Evolutionary conservation across 2,329 filamentous ascomycete species (phyloP), one percentile per base, ranked within the genome.

Genomic region (Calonectria multiphialidica): DNA sequence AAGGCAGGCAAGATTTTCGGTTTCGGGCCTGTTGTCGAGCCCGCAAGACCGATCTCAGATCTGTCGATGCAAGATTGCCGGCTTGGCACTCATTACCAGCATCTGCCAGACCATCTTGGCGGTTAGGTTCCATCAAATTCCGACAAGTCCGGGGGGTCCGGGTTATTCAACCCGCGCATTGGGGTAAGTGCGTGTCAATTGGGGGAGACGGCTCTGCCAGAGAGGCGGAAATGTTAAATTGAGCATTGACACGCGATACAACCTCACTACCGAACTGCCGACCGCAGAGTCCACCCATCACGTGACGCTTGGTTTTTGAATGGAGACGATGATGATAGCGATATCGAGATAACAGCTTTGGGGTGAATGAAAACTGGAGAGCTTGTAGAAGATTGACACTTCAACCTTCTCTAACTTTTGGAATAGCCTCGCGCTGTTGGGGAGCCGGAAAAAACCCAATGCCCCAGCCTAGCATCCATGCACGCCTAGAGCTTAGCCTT

Each of bases 81-180:
- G 2, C 40, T 62, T 62, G 57, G 57, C 18, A 33, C 25, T 62
- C 40, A 15, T 4, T 15, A 25, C 57, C 40, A 33, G 40, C 23
- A 49, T 15, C 15, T 18, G 59, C 10, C 33, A 44, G 28, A 35
- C 10, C 18, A 47, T 49, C 44, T 64, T 49, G 1, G 94, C 95
- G 0, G 37, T 62, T 33, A 23, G 37, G 57, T 28, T 62, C 57
- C 57, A 62, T 62, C 21, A 30, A 30, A 33, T 45, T n/a, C 40
- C 57, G 57, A 59, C 8, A 40, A 28, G 16, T 59, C 53, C 53
- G 53, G 35, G 23, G 21, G 35, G 2, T 40, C 53, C 53, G 33
- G 35, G 21, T 2, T 6, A 23, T 25, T 18, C 53, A 40, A 40
- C 15, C 25, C 53, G 37, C 21, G n/a, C 53, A 57, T 57, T 57